These are phyloP conservation scores for Eutrema salsugineum DNA, from an alignment of 441 rosid genomes.

Conservation along the genomic window DNA sequence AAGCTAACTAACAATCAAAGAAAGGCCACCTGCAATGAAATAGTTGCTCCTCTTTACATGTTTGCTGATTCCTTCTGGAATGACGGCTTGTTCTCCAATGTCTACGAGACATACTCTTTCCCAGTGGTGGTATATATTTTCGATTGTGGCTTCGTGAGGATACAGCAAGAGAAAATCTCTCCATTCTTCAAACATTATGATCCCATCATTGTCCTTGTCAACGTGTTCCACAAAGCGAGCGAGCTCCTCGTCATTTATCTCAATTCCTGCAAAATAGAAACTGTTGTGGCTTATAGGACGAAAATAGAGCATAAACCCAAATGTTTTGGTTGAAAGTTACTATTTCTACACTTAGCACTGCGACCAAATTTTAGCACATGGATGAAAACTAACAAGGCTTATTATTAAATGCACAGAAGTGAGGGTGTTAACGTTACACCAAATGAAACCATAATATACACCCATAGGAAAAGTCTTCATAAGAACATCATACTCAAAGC, in stretches of 20 bases:
- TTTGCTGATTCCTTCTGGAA: conserved; percentile 58
- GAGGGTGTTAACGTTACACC: background rate
- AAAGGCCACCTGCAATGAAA: conserved; percentile 40
- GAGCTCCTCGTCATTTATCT: conserved; percentile 63
- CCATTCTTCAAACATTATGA: conserved; percentile 70
- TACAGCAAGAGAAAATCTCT: conserved; percentile 62
- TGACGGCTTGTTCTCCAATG: conserved; percentile 64
- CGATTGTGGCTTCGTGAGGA: conserved; percentile 69
- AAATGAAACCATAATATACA: background rate
- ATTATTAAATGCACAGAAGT: background rate
- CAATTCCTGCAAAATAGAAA: conserved; percentile 53
- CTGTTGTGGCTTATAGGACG: conserved; percentile 54
- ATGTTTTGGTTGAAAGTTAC: background rate
- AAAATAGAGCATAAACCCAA: conserved; percentile 22
- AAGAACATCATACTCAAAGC: background rate
- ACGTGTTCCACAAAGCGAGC: conserved; percentile 66
- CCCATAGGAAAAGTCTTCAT: background rate
- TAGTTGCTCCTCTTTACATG: conserved; percentile 55
- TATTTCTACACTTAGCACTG: background rate
- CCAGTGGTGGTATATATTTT: conserved; percentile 57
- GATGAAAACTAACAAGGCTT: background rate
- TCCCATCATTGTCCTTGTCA: conserved; percentile 59
- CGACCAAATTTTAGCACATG: background rate
- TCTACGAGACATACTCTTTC: conserved; percentile 67
- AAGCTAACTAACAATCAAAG: background rate